Percentiles rank a stretch among this genome's conserved stretches.
Evolutionary conservation across 208 protist genomes (phyloP).

Genomic region (Balamuthia mandrillaris): DNA sequence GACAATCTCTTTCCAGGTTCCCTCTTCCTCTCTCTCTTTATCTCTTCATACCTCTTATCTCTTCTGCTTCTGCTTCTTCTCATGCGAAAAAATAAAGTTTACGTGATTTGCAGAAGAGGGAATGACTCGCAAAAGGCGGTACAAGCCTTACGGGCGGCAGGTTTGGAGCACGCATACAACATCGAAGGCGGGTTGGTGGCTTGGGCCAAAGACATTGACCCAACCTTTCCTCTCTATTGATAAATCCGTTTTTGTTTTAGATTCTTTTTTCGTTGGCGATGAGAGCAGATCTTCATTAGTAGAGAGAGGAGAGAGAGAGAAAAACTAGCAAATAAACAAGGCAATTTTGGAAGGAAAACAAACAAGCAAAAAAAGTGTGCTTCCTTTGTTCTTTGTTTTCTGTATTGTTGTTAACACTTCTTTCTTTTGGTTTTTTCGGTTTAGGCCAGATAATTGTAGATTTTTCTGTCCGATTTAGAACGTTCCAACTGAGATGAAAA

Average conservation of each 20-base stretch:
- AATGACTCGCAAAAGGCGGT: conserved; percentile 19
- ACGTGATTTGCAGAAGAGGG: not conserved
- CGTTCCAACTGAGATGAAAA: not conserved
- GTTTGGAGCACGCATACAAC: not conserved
- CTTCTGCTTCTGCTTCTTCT: not conserved
- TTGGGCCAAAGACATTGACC: not conserved
- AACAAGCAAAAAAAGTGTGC: not conserved
- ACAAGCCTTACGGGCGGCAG: not conserved
- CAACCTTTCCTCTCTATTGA: conserved; percentile 11
- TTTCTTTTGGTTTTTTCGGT: not conserved
- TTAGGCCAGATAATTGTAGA: conserved; percentile 40
- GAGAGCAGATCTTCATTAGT: not conserved
- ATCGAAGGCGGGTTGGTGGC: not conserved
- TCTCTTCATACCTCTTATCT: not conserved
- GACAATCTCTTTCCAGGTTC: not conserved
- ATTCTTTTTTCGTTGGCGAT: not conserved
- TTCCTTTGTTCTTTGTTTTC: not conserved
- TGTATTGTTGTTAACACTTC: no score
- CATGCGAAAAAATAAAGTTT: not conserved
- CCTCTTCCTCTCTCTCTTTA: not conserved
- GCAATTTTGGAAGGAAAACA: not conserved
- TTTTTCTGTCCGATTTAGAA: conserved; percentile 13
- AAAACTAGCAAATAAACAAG: not conserved
- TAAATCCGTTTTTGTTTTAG: not conserved
- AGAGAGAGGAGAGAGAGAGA: not conserved